Conservation (phyloP, 164 flowering plant genomes). For the Kalanchoe fedtschenkoi region DNA sequence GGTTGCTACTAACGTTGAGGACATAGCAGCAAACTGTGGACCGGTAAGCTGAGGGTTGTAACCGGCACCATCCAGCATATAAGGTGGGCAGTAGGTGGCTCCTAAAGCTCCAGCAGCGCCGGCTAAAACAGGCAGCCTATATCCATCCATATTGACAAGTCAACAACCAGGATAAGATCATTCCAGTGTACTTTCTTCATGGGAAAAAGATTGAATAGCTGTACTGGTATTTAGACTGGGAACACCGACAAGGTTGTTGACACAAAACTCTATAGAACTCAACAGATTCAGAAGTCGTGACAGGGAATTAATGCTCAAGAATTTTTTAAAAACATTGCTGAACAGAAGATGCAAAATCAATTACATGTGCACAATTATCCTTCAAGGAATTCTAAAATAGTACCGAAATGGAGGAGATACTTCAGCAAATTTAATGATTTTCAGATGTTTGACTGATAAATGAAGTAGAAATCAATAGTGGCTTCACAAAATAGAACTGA, state of each 20-base stretch:
- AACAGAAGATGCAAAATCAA: neutral
- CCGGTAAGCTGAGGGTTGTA: conserved; percentile 62
- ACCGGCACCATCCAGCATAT: conserved; percentile 71
- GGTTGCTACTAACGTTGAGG: conserved; percentile 38
- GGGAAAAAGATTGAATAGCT: neutral
- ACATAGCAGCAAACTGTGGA: conserved; percentile 44
- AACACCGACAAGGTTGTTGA: neutral
- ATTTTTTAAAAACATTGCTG: neutral
- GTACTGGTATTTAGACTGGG: neutral
- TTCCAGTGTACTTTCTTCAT: neutral
- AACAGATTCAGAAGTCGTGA: neutral
- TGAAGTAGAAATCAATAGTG: neutral
- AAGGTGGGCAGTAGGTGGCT: conserved; percentile 61
- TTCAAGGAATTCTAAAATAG: neutral
- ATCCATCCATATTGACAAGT: neutral
- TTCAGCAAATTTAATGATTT: neutral
- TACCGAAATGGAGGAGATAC: neutral
- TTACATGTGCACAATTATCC: neutral
- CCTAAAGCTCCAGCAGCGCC: conserved; percentile 90
- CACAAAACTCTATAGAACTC: neutral
- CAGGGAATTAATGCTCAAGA: neutral
- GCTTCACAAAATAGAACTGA: neutral
- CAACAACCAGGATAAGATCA: neutral
- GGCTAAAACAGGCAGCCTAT: conserved; percentile 83
- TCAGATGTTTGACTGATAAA: neutral